Percentiles rank a stretch among this genome's conserved stretches.
phyloP scores from a whole-genome alignment of 2,329 filamentous ascomycete species.

The Pseudocercospora macadamiae region DNA sequence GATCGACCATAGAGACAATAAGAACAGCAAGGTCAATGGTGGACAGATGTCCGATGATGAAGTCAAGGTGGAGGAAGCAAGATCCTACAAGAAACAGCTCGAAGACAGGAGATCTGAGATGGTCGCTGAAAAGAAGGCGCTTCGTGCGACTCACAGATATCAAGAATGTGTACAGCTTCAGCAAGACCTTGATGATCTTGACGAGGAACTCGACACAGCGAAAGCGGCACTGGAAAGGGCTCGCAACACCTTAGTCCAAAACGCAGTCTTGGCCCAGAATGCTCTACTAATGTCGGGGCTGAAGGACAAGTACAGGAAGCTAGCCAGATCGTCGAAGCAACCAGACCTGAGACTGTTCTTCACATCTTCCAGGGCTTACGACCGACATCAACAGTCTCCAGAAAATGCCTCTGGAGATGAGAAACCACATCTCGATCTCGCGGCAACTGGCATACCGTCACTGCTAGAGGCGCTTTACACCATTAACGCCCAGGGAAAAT shows the following conservation, averaged over 20 bases:
- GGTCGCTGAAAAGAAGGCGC: neutral
- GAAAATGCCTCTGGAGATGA: too few species aligned
- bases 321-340: neutral
- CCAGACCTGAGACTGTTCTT: neutral
- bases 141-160: neutral
- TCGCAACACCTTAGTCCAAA: neutral
- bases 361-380: neutral
- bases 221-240: neutral
- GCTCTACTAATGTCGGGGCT: neutral
- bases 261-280: neutral
- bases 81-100: neutral
- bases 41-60: too few species aligned
- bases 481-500: neutral
- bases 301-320: neutral
- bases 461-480: neutral
- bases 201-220: neutral
- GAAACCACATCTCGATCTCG: neutral
- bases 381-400: neutral
- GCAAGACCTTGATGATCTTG: neutral
- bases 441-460: neutral
- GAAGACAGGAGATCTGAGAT: neutral
- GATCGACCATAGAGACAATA: too few species aligned
- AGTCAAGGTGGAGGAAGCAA: neutral
- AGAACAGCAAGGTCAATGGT: neutral
- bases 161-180: neutral